Conservation (phyloP, 495 filamentous ascomycete species). For the Staphylotrichum longicolle region DNA sequence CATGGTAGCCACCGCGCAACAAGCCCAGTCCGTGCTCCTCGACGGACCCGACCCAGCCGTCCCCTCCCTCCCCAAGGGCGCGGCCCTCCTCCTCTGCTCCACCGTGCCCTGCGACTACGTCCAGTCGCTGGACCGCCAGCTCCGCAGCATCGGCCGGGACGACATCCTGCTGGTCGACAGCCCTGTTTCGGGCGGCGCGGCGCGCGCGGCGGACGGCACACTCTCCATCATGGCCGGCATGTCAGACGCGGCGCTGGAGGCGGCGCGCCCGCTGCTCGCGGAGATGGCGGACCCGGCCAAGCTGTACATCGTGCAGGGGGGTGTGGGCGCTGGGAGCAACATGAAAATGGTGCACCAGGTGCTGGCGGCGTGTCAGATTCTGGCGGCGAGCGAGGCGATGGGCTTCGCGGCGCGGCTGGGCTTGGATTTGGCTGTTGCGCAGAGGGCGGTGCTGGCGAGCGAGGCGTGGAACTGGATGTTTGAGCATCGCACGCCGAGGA, state of each 20-base stretch:
- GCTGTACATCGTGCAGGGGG: slow-evolving; percentile 70
- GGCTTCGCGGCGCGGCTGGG: slow-evolving; percentile 69
- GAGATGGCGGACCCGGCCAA: slow-evolving; percentile 61
- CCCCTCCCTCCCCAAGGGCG: slow-evolving; percentile 52
- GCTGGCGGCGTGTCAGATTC: slow-evolving; percentile 72
- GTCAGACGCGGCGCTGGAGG: slow-evolving; percentile 54
- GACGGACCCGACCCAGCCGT: slow-evolving; percentile 58
- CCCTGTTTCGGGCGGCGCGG: slow-evolving; percentile 76
- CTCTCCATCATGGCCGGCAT: slow-evolving; percentile 80
- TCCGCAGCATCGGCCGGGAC: slow-evolving; percentile 52
- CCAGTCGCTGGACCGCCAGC: slow-evolving; percentile 54
- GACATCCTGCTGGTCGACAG: slow-evolving; percentile 71
- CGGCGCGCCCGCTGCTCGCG: slow-evolving; percentile 58
- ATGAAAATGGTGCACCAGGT: slow-evolving; percentile 89
- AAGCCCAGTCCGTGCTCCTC: slow-evolving; percentile 66
- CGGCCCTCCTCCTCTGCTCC: slow-evolving; percentile 67
- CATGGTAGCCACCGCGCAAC: slow-evolving; percentile 76
- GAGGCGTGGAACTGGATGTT: slow-evolving; percentile 81
- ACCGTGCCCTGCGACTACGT: slow-evolving; percentile 70
- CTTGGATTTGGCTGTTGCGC: slow-evolving; percentile 57
- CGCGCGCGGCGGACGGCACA: slow-evolving; percentile 70
- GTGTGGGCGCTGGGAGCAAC: slow-evolving; percentile 75
- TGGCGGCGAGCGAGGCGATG: slow-evolving; percentile 68
- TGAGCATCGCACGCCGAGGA: slow-evolving; percentile 67
- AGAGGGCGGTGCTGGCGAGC: slow-evolving; percentile 55